phyloP scores from a whole-genome alignment of 75 land plant genomes.

The Isoetes taiwanensis region DNA sequence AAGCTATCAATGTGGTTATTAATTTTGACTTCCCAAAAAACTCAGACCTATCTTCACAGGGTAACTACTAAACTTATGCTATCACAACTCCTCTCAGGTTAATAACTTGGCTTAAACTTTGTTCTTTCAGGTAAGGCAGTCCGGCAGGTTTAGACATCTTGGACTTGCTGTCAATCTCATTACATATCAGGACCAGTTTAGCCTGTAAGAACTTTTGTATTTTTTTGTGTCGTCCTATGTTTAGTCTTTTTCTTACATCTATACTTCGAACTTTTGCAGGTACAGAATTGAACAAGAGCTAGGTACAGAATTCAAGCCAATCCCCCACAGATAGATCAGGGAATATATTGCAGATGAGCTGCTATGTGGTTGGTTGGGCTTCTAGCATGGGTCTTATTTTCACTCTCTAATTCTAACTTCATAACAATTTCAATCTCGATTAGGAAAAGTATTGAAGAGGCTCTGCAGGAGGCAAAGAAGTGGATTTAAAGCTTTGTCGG shows the following conservation, averaged over 20 bases:
- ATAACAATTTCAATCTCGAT: no score
- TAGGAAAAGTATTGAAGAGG: no score
- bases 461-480: no score
- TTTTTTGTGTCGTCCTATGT: background rate
- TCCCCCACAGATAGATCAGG: slow-evolving; percentile 88
- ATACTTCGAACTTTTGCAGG: slow-evolving; percentile 21
- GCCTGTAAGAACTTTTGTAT: slow-evolving; percentile 14
- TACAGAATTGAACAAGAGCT: slow-evolving; percentile 91
- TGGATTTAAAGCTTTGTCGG: no score
- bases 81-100: background rate
- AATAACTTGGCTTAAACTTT: background rate
- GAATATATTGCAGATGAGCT: slow-evolving; percentile 71
- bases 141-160: slow-evolving; percentile 33
- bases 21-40: slow-evolving; percentile 33
- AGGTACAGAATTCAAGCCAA: slow-evolving; percentile 84
- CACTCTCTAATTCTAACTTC: no score
- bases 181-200: slow-evolving; percentile 29
- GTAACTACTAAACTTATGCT: slow-evolving; percentile 3
- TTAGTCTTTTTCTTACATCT: background rate
- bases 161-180: slow-evolving; percentile 31
- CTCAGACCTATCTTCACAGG: slow-evolving; percentile 33
- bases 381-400: no score
- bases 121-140: slow-evolving; percentile 24
- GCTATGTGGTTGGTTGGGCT: no score
- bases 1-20: slow-evolving; percentile 32